phyloP scores from a whole-genome alignment of 129 eudicot species.

The Lactuca saligna region DNA sequence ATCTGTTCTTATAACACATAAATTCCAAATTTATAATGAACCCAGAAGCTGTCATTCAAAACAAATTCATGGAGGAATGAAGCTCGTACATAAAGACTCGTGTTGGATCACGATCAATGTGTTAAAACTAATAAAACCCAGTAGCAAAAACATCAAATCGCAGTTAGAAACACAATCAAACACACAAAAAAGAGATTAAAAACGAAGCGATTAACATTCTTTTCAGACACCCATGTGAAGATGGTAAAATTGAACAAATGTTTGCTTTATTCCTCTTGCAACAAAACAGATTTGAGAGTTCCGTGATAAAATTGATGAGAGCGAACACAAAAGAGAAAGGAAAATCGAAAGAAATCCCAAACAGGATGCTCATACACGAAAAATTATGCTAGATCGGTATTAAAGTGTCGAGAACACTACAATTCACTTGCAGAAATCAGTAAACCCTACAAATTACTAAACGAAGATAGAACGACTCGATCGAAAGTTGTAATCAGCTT shows the following conservation, averaged over 20 bases:
- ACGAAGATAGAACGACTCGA: neutral
- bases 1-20: neutral
- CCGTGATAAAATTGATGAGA: neutral
- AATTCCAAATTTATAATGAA: neutral
- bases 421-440: constrained; percentile 14
- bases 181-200: neutral
- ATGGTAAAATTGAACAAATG: neutral
- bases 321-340: neutral
- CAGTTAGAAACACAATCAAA: constrained; percentile 16
- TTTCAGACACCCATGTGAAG: neutral
- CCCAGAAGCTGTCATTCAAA: too few relatives aligned
- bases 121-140: constrained; percentile 2
- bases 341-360: neutral
- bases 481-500: constrained; percentile 15
- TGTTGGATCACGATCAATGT: neutral
- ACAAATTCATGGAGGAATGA: neutral
- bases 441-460: constrained; percentile 8
- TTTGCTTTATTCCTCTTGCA: constrained; percentile 7
- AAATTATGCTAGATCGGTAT: constrained; percentile 15
- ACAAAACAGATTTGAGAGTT: constrained; percentile 9
- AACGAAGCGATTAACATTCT: neutral
- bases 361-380: neutral
- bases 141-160: neutral
- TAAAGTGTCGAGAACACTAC: neutral
- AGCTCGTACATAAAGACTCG: neutral